Evolutionary conservation across 2,329 filamentous ascomycete genomes (phyloP).

Genomic region (Periconia sp.): DNA sequence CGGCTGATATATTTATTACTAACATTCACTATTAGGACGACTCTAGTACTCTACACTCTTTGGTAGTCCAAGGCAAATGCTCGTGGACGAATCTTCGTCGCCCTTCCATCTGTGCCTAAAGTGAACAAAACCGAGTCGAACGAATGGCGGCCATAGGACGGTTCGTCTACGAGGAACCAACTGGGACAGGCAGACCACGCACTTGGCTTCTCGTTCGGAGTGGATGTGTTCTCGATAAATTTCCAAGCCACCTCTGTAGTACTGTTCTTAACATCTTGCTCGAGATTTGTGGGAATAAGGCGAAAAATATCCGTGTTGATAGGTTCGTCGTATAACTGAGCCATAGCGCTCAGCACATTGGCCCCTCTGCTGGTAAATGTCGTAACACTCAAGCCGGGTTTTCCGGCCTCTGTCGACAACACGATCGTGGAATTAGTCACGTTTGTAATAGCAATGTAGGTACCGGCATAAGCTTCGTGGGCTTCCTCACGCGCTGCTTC

Average conservation of each 20-base stretch:
- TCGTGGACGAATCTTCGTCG: constrained; percentile 6
- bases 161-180: constrained; percentile 16
- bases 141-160: constrained; percentile 15
- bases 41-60: background rate
- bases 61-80: constrained; percentile 10
- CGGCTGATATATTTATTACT: too few relatives aligned
- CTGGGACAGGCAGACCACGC: constrained; percentile 9
- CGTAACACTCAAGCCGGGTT: constrained; percentile 27
- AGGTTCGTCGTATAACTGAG: background rate
- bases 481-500: constrained; percentile 26
- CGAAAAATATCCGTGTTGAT: constrained; percentile 14
- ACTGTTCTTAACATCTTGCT: constrained; percentile 4
- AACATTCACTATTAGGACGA: too few relatives aligned
- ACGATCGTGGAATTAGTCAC: constrained; percentile 24
- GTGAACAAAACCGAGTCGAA: constrained; percentile 20
- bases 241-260: constrained; percentile 8
- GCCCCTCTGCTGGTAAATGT: constrained; percentile 32
- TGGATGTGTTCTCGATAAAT: background rate
- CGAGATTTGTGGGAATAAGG: constrained; percentile 26
- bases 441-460: constrained; percentile 16
- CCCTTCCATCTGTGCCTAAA: constrained; percentile 18
- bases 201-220: background rate
- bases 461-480: constrained; percentile 22
- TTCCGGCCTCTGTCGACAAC: constrained; percentile 20
- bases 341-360: constrained; percentile 25